Evolutionary conservation across 768 basidiomycete species (phyloP).

Genomic region (Mycena alexandri): DNA sequence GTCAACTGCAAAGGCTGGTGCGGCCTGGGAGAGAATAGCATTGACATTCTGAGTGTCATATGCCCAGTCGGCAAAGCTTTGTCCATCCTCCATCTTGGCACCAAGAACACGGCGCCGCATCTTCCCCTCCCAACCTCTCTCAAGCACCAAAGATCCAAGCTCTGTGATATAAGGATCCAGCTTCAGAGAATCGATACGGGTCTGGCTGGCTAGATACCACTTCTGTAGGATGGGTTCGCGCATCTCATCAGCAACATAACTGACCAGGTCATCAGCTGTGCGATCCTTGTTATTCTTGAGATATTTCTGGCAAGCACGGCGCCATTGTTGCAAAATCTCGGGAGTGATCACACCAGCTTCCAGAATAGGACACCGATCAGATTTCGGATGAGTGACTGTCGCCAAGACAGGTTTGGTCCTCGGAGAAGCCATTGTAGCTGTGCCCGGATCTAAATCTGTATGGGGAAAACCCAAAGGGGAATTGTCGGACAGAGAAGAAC

Average conservation of each 20-base stretch:
- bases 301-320: slow-evolving; percentile 22
- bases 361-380: slow-evolving; percentile 17
- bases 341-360: slow-evolving; percentile 7
- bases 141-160: slow-evolving; percentile 10
- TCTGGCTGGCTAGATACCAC: slow-evolving; percentile 15
- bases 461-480: too few relatives aligned
- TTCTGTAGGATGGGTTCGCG: slow-evolving; percentile 19
- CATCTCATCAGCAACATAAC: slow-evolving; percentile 25
- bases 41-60: slow-evolving; percentile 16
- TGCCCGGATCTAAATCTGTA: slow-evolving; percentile 3
- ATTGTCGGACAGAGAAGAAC: too few relatives aligned
- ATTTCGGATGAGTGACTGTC: slow-evolving; percentile 14
- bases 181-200: neutral
- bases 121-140: slow-evolving; percentile 12
- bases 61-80: slow-evolving; percentile 15
- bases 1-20: slow-evolving; percentile 11
- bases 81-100: slow-evolving; percentile 12
- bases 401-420: slow-evolving; percentile 7
- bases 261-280: slow-evolving; percentile 21
- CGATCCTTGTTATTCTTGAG: slow-evolving; percentile 14
- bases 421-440: neutral
- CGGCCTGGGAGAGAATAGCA: slow-evolving; percentile 10
- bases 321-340: slow-evolving; percentile 5
- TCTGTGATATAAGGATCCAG: slow-evolving; percentile 12
- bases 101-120: slow-evolving; percentile 12